Percentiles rank a stretch among this genome's conserved stretches.
Conservation (phyloP, 1,284 basidiomycete genomes). For the Filobasidium uniguttulatum region DNA sequence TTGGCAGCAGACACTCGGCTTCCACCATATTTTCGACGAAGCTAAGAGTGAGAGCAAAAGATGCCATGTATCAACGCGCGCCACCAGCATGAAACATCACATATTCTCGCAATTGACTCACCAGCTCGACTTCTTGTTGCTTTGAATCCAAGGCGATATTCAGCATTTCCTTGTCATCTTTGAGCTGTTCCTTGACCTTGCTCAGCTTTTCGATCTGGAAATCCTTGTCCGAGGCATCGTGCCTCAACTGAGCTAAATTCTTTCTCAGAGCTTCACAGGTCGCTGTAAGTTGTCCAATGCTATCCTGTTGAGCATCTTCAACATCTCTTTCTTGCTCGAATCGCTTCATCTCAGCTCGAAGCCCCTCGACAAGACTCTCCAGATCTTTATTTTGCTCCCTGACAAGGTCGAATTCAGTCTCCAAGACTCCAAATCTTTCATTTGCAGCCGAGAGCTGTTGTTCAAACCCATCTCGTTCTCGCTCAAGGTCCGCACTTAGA, state of each 20-base stretch:
- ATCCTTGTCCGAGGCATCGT: constrained; percentile 69
- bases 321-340: background rate
- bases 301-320: background rate
- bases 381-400: background rate
- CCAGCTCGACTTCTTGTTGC: constrained; percentile 75
- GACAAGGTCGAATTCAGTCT: background rate
- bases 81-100: too few relatives aligned
- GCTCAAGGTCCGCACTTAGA: background rate
- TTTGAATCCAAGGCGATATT: constrained; percentile 78
- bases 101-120: constrained; percentile 44
- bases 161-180: constrained; percentile 61
- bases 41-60: background rate
- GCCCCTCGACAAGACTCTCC: background rate
- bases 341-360: background rate
- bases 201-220: constrained; percentile 59
- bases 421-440: background rate
- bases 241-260: constrained; percentile 50
- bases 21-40: background rate
- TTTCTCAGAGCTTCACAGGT: constrained; percentile 44
- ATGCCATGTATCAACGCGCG: background rate
- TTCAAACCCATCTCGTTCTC: background rate
- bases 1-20: background rate
- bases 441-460: background rate
- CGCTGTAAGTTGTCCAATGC: background rate
- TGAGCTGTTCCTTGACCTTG: constrained; percentile 52